Evolutionary conservation across 768 basidiomycete species (phyloP), one percentile per base, ranked within the genome.

Genomic region (Rhodotorula babjevae): DNA sequence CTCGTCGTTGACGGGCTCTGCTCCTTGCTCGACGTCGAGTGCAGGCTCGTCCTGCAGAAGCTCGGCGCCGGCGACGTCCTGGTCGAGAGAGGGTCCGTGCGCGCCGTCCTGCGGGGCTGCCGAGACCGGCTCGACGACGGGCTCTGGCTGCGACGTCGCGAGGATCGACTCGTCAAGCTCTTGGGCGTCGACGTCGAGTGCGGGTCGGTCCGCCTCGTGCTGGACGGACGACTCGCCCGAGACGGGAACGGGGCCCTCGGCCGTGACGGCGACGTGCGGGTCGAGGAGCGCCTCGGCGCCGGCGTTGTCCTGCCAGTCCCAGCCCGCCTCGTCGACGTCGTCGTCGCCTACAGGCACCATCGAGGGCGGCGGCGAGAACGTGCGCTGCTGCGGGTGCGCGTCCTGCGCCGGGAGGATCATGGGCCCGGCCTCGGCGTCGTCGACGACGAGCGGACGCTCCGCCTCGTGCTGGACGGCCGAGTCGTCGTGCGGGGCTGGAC

Each of bases 301-400:
- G 9, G n/a, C 72, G 0, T 31, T 47, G 33, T 47, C 68, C 9
- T 49, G 62, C 21, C 56, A 31, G 40, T 68, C 71, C 61, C 59
- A 64, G 18, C 65, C 71, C 9, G 19, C 21, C 21, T 27, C 27
- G 10, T 59, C 58, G 7, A 15, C 53, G 3, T 25, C 63, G 36
- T 49, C 62, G n/a, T 40, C 33, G 27, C 23, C 61, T 1, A 18
- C 49, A 2, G 71, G 71, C 2, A 72, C 29, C 14, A 50, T 23
- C 3, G 59, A 57, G 5, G 40, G 29, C 18, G 65, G 57, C 19
- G 58, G 55, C 16, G 65, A 59, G 50, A 72, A 60, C 0, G 71
- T 72, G 27, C 63, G 65, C 50, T 67, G 15, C 62, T 67, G 56
- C 2, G 71, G 65, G 36, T 60, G 71, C 23, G 62, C 49, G 2